phyloP scores from a whole-genome alignment of 257 asterid species.

The Solanum pinnatisectum region DNA sequence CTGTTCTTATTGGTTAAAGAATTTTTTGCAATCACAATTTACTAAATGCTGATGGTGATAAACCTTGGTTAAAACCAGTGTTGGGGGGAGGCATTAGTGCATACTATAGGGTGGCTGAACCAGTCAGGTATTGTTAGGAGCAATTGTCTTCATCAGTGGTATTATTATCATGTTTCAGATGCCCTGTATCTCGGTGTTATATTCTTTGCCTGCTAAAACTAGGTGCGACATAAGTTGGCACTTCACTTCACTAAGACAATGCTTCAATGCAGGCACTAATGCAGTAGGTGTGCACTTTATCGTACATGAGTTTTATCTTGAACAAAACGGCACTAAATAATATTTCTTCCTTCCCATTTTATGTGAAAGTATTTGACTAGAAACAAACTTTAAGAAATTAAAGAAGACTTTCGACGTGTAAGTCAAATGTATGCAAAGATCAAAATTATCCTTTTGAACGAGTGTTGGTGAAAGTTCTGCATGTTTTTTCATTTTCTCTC shows the following conservation, averaged over 20 bases:
- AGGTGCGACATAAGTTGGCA: background rate
- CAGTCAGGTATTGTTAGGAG: background rate
- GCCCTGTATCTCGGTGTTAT: background rate
- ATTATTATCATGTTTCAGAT: background rate
- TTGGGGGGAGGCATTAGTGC: background rate
- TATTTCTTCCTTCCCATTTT: background rate
- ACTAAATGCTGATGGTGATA: background rate
- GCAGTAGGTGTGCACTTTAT: background rate
- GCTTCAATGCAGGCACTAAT: background rate
- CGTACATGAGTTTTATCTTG: background rate
- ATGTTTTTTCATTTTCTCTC: background rate
- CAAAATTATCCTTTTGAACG: background rate
- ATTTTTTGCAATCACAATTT: background rate
- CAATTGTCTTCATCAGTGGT: background rate
- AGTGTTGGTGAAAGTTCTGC: background rate
- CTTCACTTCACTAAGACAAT: background rate
- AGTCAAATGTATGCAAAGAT: background rate
- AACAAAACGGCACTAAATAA: background rate
- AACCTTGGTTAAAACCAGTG: background rate
- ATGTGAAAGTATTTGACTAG: background rate
- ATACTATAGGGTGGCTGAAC: background rate
- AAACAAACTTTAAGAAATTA: background rate
- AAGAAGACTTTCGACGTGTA: background rate
- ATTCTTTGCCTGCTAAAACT: background rate
- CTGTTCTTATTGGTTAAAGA: background rate